Evolutionary conservation across 352 stramenopile species (phyloP).

Genomic region (Halophytophthora batemanensis): DNA sequence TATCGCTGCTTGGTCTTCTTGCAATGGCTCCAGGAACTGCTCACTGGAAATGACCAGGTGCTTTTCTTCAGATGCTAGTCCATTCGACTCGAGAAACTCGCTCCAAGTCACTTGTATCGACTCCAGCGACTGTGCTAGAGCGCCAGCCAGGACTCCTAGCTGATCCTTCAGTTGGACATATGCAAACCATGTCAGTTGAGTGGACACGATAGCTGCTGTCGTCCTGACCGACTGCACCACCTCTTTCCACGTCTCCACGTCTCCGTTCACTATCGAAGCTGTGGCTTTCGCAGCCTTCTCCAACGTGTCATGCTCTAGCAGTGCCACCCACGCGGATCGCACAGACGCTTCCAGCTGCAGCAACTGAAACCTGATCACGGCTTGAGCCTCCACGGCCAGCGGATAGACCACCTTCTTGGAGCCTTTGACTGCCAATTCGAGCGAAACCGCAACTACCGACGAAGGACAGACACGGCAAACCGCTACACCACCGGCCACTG

Average conservation of each 20-base stretch:
- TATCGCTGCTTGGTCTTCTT: conserved; percentile 10
- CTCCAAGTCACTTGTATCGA: conserved; percentile 7
- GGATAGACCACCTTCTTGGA: conserved; percentile 1
- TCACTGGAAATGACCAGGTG: conserved; percentile 13
- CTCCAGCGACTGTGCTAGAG: conserved; percentile 6
- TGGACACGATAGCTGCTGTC: conserved; percentile 1
- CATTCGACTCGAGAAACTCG: conserved; percentile 12
- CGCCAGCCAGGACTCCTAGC: conserved; percentile 1
- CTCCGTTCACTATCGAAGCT: conserved; percentile 1
- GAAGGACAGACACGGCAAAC: conserved; percentile 23
- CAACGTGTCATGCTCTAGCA: conserved; percentile 10
- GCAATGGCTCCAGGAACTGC: conserved; percentile 11
- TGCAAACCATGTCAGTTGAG: conserved; percentile 1
- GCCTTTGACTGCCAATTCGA: conserved; percentile 3
- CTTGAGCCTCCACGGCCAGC: conserved; percentile 1
- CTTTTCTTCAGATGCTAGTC: conserved; percentile 8
- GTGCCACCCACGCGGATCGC: not conserved
- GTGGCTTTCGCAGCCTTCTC: conserved; percentile 5
- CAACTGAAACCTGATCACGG: not conserved
- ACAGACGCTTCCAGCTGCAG: not conserved
- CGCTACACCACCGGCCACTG: conserved; percentile 12
- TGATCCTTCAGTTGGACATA: conserved; percentile 4
- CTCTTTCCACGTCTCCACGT: not conserved
- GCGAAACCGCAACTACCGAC: conserved; percentile 17
- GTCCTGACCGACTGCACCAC: not conserved